Conservation (phyloP, 1,284 basidiomycete genomes). For the Ganoderma sinense region DNA sequence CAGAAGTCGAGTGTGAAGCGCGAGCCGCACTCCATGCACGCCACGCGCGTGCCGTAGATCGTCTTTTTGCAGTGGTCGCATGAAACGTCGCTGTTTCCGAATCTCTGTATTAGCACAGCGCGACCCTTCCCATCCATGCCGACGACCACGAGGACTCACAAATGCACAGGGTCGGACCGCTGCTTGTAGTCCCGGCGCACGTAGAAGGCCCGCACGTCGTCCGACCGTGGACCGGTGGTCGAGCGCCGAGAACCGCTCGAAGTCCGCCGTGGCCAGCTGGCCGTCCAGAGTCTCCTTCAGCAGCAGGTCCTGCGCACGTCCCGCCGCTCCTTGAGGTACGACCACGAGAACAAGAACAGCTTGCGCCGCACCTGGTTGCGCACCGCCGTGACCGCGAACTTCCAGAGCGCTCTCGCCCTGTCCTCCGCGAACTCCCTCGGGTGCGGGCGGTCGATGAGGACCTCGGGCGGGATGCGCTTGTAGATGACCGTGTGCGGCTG, state of each 20-base stretch:
- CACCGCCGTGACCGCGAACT: conserved; percentile 12
- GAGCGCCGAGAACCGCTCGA: conserved; percentile 16
- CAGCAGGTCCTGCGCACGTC: conserved; percentile 12
- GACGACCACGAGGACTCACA: neutral
- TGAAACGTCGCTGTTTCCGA: conserved; percentile 5
- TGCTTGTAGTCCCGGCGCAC: conserved; percentile 7
- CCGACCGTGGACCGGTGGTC: conserved; percentile 16
- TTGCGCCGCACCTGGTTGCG: conserved; percentile 17
- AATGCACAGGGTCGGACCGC: neutral
- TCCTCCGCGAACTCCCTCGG: conserved; percentile 5
- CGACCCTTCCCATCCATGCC: neutral
- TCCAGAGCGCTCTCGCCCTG: conserved; percentile 19
- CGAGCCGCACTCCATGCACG: conserved; percentile 34
- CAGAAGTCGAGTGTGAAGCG: conserved; percentile 35
- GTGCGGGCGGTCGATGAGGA: conserved; percentile 16
- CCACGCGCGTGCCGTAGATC: conserved; percentile 34
- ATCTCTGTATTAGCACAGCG: neutral
- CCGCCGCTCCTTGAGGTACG: conserved; percentile 22
- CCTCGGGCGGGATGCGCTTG: conserved; percentile 18
- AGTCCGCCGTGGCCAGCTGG: conserved; percentile 3
- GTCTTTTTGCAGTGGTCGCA: conserved; percentile 32
- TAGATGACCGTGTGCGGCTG: conserved; percentile 16
- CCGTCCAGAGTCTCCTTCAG: conserved; percentile 17
- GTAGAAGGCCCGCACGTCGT: conserved; percentile 12
- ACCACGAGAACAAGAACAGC: conserved; percentile 27